Evolutionary conservation across 441 rosid species (phyloP), one percentile per base, ranked within the genome.

Genomic region (Euphorbia schlechtendalii): DNA sequence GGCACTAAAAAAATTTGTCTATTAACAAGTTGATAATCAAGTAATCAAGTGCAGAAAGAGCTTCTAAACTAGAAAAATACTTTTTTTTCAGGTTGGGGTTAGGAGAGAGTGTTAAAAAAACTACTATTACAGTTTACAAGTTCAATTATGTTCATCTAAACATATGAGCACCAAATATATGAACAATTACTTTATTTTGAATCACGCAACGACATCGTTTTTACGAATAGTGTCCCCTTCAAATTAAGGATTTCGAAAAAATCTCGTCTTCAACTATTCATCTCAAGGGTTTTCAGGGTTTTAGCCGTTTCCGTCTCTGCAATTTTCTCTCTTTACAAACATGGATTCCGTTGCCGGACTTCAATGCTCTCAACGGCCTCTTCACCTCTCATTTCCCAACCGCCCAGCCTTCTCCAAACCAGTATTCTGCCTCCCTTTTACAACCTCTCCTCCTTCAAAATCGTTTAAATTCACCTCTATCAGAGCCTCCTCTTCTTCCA

Each of bases 301-400:
- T 48, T 48, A 48, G 53, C 53, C 53, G 18, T 48, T 48, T 45
- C 18, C 17, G n/a, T 45, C 49, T 51, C 56, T 51, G 56, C 56
- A 20, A 20, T 51, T 21, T 51, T 51, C 27, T 51, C 56, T 21
- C 14, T 48, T 17, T n/a, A 4, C 18, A 14, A 20, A 43, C 3
- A 92, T 89, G 98, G 94, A 78, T 60, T 81, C 92, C 21, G 55
- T 85, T 4, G 71, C 89, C 57, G 81, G 60, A 40, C 54, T 77
- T 17, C 79, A 77, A 59, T 43, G 28, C 79, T 24, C 56, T 69
- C 69, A 56, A 48, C 84, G 69, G 18, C 71, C 87, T 8, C 68
- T 76, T 49, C 70, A 65, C 59, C 77, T 81, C 65, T 77, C 82
- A 0, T 51, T 79, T 73, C 61, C 56, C 61, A 65, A 46, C 61